Percentiles rank a stretch among this genome's conserved stretches.
These are phyloP conservation scores for Clitopilus hobsonii DNA, from an alignment of 768 basidiomycete species.

Conservation along the genomic window DNA sequence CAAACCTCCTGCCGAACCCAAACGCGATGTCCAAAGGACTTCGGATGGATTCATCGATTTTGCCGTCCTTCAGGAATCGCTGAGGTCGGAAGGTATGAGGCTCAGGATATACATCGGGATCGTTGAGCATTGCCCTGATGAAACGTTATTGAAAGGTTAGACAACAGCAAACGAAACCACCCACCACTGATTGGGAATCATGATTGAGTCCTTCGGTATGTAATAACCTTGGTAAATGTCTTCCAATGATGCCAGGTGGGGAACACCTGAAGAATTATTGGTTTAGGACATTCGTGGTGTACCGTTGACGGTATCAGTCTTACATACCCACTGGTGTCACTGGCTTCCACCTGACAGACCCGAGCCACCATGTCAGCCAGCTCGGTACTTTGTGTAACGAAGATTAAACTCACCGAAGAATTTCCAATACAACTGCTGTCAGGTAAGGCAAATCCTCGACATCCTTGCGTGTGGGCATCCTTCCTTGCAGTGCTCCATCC, in stretches of 20 bases:
- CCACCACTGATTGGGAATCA: conserved; percentile 28
- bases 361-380: no score
- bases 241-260: neutral
- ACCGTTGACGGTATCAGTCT: no score
- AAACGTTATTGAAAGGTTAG: no score
- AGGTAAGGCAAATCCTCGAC: conserved; percentile 22
- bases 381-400: no score
- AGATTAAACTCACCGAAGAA: conserved; percentile 14
- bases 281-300: no score
- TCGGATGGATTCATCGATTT: conserved; percentile 18
- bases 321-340: conserved; percentile 21
- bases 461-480: conserved; percentile 27
- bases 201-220: conserved; percentile 26
- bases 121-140: conserved; percentile 34
- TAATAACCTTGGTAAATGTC: conserved; percentile 25
- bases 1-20: conserved; percentile 26
- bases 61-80: conserved; percentile 26
- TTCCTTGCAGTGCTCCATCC: conserved; percentile 24
- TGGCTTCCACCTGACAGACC: conserved; percentile 13
- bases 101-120: conserved; percentile 32
- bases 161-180: neutral
- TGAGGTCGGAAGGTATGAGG: conserved; percentile 37
- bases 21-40: conserved; percentile 22
- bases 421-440: conserved; percentile 24
- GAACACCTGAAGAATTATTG: conserved; percentile 1